Evolutionary conservation across 257 asterid genomes (phyloP), one percentile per base, ranked within the genome.

Genomic region (Penstemon eatonii): DNA sequence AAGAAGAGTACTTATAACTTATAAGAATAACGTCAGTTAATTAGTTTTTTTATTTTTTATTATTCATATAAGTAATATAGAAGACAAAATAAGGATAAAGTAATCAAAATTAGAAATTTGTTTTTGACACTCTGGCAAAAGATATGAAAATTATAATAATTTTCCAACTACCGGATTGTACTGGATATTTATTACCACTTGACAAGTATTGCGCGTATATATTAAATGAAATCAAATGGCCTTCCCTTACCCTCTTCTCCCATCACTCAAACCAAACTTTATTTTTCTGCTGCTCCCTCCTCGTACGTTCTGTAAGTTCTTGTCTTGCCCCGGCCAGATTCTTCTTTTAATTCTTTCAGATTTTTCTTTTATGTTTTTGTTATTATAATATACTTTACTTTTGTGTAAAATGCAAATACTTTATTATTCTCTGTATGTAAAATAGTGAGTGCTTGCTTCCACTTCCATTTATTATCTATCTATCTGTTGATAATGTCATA

Each of bases 231-330:
- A 51, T 53, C 36, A 63, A 50, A 33, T 56, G 56, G 33, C 50
- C 52, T 42, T 47, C 69, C 8, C 15, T 7, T 6, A 11, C 43
- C 38, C 11, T 61, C 40, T 4, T 18, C n/a, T 19, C 38, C 33
- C 58, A 10, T 56, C 64, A 57, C 25, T 60, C 39, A 36, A 36
- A 45, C 4, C 38, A 4, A n/a, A 11, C 12, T 36, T 36, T 4
- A 49, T 49, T 3, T 55, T 56, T 4, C 69, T 13, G 70, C 57
- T 5, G 12, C 62, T 15, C 19, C 54, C 62, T 15, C 19, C 54
- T 9, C 13, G 54, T 49, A 25, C n/a, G 6, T 15, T 49, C 4
- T 51, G 75, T 72, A 77, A 68, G 81, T 68, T 49, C 18, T 36
- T 56, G 56, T 44, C 37, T 43, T 15, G 0, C 1, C 39, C 9